phyloP scores from a whole-genome alignment of 805 yeast species.

The Kluyveromyces nonfermentans region DNA sequence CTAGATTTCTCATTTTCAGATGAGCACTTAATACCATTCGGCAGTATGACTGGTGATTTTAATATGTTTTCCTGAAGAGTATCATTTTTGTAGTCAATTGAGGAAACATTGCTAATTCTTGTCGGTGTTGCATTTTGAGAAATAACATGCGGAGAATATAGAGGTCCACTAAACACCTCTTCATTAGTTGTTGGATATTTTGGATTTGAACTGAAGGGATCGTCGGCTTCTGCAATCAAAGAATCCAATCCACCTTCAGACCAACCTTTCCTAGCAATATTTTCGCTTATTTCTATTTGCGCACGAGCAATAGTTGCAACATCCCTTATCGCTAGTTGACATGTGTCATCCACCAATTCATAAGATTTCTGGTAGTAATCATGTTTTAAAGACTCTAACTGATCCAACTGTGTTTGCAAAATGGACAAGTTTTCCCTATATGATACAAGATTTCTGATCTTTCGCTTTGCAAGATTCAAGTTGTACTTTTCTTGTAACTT shows the following conservation, averaged over 20 bases:
- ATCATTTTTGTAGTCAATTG: background rate
- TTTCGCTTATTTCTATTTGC: conserved; percentile 72
- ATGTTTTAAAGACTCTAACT: conserved; percentile 64
- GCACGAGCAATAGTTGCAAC: conserved; percentile 65
- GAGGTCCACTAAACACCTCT: background rate
- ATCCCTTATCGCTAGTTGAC: conserved; percentile 40
- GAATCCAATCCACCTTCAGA: conserved; percentile 80
- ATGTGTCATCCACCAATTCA: conserved; percentile 53
- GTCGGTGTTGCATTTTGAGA: background rate
- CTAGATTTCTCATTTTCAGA: background rate
- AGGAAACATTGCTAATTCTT: background rate
- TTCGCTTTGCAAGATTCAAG: conserved; percentile 46
- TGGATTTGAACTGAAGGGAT: conserved; percentile 39
- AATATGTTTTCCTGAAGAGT: background rate
- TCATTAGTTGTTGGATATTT: conserved; percentile 4
- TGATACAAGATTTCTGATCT: conserved; percentile 53
- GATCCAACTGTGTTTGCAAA: conserved; percentile 67
- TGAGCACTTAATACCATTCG: background rate
- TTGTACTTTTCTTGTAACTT: conserved; percentile 55
- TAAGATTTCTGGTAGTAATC: conserved; percentile 62
- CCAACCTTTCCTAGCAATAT: conserved; percentile 78
- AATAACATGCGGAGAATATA: background rate
- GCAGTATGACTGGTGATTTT: conserved; percentile 5
- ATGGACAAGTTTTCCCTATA: conserved; percentile 60
- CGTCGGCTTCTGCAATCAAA: conserved; percentile 53